Conservation (phyloP, 805 yeast genomes). For the Myxozyma mucilagina region DNA sequence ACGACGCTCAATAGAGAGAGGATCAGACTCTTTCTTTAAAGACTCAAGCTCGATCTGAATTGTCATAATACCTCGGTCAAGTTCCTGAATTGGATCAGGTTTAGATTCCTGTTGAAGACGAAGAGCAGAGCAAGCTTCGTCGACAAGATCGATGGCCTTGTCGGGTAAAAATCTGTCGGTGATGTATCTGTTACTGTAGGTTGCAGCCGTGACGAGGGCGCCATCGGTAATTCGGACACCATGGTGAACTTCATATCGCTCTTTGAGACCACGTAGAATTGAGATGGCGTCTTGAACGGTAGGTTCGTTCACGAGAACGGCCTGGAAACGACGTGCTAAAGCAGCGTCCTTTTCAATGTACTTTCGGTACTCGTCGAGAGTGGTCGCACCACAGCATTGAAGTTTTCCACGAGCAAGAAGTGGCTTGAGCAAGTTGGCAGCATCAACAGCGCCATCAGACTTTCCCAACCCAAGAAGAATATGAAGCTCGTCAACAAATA, state of each 20-base stretch:
- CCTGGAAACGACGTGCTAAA: conserved; percentile 87
- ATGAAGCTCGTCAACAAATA: conserved; percentile 90
- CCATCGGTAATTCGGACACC: conserved; percentile 93
- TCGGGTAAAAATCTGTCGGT: conserved; percentile 92
- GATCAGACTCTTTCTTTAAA: conserved; percentile 87
- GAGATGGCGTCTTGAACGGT: conserved; percentile 87
- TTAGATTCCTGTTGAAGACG: conserved; percentile 94
- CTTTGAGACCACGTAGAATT: conserved; percentile 89
- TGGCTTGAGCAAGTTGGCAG: conserved; percentile 89
- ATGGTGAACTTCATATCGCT: conserved; percentile 93
- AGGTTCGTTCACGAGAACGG: conserved; percentile 84
- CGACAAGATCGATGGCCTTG: conserved; percentile 94
- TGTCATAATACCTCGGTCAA: conserved; percentile 88
- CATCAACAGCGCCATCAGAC: conserved; percentile 93
- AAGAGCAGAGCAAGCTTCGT: conserved; percentile 94
- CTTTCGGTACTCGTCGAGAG: conserved; percentile 87
- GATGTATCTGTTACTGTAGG: conserved; percentile 83
- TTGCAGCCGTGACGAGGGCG: conserved; percentile 92
- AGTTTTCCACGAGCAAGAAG: conserved; percentile 89
- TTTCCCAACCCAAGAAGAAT: conserved; percentile 87
- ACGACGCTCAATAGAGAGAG: conserved; percentile 74
- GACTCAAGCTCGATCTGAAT: conserved; percentile 94
- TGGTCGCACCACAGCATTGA: conserved; percentile 95
- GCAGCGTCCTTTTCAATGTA: conserved; percentile 97
- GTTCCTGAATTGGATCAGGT: conserved; percentile 88